Evolutionary conservation across 495 filamentous ascomycete genomes (phyloP).

Genomic region (Cetradonia linearis): DNA sequence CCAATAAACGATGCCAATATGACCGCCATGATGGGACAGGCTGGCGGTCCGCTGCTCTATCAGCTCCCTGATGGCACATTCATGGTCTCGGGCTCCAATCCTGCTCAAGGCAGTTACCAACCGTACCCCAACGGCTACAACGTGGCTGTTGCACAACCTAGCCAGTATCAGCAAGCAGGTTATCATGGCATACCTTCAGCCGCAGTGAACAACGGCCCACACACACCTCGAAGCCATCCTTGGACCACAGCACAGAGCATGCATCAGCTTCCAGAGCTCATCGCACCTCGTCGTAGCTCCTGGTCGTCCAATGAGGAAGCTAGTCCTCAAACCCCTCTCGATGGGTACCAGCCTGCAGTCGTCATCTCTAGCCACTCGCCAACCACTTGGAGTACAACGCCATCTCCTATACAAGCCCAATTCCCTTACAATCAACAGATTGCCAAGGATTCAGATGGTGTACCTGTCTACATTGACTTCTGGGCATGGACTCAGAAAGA

Average conservation of each 20-base stretch:
- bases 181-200: slow-evolving; percentile 13
- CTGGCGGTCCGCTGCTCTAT: slow-evolving; percentile 12
- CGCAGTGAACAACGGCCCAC: slow-evolving; percentile 6
- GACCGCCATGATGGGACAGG: slow-evolving; percentile 16
- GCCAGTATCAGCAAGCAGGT: slow-evolving; percentile 18
- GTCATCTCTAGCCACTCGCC: slow-evolving; percentile 54
- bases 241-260: slow-evolving; percentile 41
- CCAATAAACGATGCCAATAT: slow-evolving; percentile 10
- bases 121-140: slow-evolving; percentile 19
- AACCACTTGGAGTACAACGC: slow-evolving; percentile 41
- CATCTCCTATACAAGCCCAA: slow-evolving; percentile 53
- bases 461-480: slow-evolving; percentile 53
- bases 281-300: slow-evolving; percentile 48
- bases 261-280: slow-evolving; percentile 44
- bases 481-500: slow-evolving; percentile 61
- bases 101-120: slow-evolving; percentile 17
- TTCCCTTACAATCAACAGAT: slow-evolving; percentile 33
- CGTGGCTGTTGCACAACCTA: slow-evolving; percentile 16
- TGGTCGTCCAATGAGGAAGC: slow-evolving; percentile 62
- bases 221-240: slow-evolving; percentile 28
- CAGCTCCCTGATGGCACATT: slow-evolving; percentile 21
- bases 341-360: slow-evolving; percentile 40
- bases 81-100: slow-evolving; percentile 17
- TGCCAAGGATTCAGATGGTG: slow-evolving; percentile 41
- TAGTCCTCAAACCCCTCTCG: slow-evolving; percentile 49